Evolutionary conservation across 768 basidiomycete species (phyloP).

Genomic region (Russula griseocarnosa): DNA sequence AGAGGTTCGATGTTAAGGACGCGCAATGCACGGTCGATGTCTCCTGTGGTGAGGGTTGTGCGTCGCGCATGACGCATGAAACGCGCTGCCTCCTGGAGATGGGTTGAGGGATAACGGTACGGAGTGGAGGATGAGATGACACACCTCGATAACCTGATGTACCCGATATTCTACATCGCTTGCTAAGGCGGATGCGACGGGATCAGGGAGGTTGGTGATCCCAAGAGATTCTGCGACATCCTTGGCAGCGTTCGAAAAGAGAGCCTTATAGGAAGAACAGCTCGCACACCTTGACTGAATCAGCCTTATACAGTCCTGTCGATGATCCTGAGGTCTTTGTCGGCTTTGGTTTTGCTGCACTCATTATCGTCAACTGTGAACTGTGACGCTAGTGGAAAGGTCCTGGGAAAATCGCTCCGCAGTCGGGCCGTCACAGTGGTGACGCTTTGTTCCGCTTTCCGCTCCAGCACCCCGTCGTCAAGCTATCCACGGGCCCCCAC

Average conservation of each 20-base stretch:
- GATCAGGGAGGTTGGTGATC: conserved; percentile 68
- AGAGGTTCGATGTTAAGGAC: conserved; percentile 95
- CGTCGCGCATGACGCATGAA: conserved; percentile 95
- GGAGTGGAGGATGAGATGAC: conserved; percentile 24
- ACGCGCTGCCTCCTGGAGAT: conserved; percentile 80
- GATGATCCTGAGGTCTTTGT: conserved; percentile 22
- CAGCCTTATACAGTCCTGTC: conserved; percentile 26
- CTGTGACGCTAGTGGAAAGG: not conserved
- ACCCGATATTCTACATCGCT: conserved; percentile 97
- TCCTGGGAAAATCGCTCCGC: not conserved
- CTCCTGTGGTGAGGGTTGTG: conserved; percentile 82
- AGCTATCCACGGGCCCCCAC: not conserved
- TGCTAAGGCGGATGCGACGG: conserved; percentile 78
- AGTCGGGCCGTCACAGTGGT: not conserved
- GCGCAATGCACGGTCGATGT: conserved; percentile 91
- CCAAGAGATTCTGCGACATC: conserved; percentile 88
- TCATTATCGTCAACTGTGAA: conserved; percentile 14
- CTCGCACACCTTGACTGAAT: conserved; percentile 25
- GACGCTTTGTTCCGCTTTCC: not conserved
- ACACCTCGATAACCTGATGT: conserved; percentile 89
- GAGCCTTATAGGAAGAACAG: not conserved
- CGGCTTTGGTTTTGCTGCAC: conserved; percentile 21
- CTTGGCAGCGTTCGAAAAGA: conserved; percentile 39
- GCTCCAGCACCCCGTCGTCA: not conserved
- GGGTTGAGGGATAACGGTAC: conserved; percentile 8